Base-by-base conservation (phyloP, 768 basidiomycete species). In the Kwoniella dendrophila region DNA sequence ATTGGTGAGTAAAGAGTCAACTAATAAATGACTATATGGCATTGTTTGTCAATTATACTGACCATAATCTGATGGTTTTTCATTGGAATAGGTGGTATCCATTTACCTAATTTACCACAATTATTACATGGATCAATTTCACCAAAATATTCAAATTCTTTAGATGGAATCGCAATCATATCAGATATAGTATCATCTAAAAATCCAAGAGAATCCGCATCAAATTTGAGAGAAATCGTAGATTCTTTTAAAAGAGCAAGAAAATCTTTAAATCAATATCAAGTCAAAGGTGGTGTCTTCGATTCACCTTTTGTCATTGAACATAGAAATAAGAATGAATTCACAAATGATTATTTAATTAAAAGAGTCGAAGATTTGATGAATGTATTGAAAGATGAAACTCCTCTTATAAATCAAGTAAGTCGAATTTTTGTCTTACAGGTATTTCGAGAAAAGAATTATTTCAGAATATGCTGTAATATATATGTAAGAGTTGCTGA, bases 111-210 rank as follows among this genome's bases (percentile, higher is more conserved):
- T 71, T 79, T 90, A 26, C 81, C 90, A 55, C 85, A 89, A 50
- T 87, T 88, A 2, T 75, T 96, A 6, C 86, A 91, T 66, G 89
- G 88, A 7, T 83, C 85, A 1, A 84, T 86, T 8, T 86, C 89
- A 0, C 75, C 80, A 0, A 57, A 53, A 5, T 83, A 84, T 0
- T 83, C 84, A 0, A 86, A 83, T 58, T 56, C 81, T 1, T 81
- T 95, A 16, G 87, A 90, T 59, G 94, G 94, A 0, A 83, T 96
- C 27, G 94, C 94, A 11, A 85, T 96, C 52, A 88, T 96, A 40
- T 92, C 90, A 22, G 90, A 92, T 45, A 91, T 97, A 59, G 83
- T 90, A 6, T 84, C 86, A 2, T 88, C 90, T 0, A 33, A 62
- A 0, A 80, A 84, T 4, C 91, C 92, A 0, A 67, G 73, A 16